Evolutionary conservation across 1,284 basidiomycete genomes (phyloP).

Genomic region (Salmacisia buchloeana): DNA sequence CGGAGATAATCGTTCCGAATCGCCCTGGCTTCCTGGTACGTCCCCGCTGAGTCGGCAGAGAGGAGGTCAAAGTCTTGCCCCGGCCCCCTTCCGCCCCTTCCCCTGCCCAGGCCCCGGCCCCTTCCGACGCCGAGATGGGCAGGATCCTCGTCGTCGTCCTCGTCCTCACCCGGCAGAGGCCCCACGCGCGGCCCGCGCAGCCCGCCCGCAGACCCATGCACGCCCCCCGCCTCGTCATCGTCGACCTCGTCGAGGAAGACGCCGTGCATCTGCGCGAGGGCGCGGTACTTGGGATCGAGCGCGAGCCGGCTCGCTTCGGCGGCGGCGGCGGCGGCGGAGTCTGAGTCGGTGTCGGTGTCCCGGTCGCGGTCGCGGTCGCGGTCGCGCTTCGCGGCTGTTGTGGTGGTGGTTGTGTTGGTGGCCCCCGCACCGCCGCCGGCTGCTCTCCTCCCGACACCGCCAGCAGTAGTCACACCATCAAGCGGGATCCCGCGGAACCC

Average conservation of each 20-base stretch:
- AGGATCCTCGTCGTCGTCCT: neutral
- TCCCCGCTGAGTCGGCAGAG: neutral
- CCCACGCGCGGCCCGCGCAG: neutral
- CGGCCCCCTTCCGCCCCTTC: too few relatives aligned
- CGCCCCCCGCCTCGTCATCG: neutral
- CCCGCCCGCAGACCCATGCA: neutral
- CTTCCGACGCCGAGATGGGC: neutral
- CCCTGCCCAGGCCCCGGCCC: too few relatives aligned
- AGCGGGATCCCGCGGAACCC: too few relatives aligned
- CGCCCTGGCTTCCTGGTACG: constrained; percentile 2
- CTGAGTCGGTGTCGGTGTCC: too few relatives aligned
- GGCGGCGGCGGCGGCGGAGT: neutral
- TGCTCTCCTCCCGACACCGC: too few relatives aligned
- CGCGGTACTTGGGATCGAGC: constrained; percentile 3
- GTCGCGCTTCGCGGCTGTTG: neutral
- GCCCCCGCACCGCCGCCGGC: too few relatives aligned
- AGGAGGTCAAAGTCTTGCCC: neutral
- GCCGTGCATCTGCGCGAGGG: neutral
- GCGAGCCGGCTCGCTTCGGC: neutral
- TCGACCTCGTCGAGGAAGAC: constrained; percentile 5
- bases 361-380: too few relatives aligned
- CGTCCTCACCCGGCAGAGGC: too few relatives aligned
- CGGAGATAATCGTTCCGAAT: constrained; percentile 6
- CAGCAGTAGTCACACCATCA: too few relatives aligned
- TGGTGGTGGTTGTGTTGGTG: too few relatives aligned